These are phyloP conservation scores for Chondrostereum purpureum DNA, from an alignment of 1,284 basidiomycete genomes.

Conservation along the genomic window DNA sequence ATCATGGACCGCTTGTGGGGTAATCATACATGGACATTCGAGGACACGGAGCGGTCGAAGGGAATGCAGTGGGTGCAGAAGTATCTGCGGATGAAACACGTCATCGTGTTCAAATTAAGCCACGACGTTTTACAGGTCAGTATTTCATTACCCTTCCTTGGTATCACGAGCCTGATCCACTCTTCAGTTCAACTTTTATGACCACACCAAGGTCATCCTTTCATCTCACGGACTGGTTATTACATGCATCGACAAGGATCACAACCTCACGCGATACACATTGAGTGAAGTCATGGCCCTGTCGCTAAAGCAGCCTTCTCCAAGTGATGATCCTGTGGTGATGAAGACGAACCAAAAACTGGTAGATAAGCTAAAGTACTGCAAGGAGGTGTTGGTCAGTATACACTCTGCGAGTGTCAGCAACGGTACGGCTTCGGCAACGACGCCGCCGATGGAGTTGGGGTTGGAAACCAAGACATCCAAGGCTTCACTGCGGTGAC, in stretches of 20 bases:
- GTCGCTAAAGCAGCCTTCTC: constrained; percentile 34
- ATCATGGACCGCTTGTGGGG: constrained; percentile 85
- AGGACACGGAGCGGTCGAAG: constrained; percentile 59
- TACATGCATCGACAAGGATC: constrained; percentile 87
- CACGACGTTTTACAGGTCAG: constrained; percentile 86
- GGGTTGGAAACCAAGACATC: constrained; percentile 10
- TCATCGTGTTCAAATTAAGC: constrained; percentile 94
- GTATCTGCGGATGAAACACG: constrained; percentile 93
- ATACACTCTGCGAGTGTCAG: constrained; percentile 41
- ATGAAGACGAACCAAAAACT: constrained; percentile 58
- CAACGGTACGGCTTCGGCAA: constrained; percentile 2
- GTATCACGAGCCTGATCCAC: neutral
- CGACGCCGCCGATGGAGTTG: constrained; percentile 4
- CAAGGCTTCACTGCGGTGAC: constrained; percentile 11
- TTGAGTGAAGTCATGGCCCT: constrained; percentile 68
- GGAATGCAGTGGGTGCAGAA: constrained; percentile 95
- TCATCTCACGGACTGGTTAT: constrained; percentile 75
- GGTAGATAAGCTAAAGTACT: constrained; percentile 76
- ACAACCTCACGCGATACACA: constrained; percentile 70
- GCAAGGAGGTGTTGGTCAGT: constrained; percentile 68
- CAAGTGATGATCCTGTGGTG: constrained; percentile 38
- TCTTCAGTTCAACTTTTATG: constrained; percentile 92
- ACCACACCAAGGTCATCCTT: constrained; percentile 92
- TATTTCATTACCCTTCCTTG: constrained; percentile 15
- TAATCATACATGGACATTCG: constrained; percentile 75